These are phyloP conservation scores for Fusarium bactridioides DNA, from an alignment of 2,329 filamentous ascomycete species.

Conservation along the genomic window DNA sequence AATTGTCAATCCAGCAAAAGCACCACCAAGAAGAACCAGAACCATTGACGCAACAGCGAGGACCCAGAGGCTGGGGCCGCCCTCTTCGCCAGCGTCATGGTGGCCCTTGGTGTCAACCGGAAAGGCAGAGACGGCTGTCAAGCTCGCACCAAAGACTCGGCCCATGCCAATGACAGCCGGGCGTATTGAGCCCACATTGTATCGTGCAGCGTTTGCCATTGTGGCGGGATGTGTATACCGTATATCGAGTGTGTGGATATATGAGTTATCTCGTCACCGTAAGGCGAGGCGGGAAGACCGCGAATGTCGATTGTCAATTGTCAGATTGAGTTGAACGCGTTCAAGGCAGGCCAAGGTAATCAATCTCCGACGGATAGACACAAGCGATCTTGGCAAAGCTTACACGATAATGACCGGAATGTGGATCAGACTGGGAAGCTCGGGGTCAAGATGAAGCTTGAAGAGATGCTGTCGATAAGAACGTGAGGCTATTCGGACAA, in stretches of 20 bases:
- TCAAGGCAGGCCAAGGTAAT: constrained; percentile 3
- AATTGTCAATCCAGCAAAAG: constrained; percentile 93
- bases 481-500: neutral
- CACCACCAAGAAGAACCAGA: constrained; percentile 87
- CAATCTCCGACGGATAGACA: constrained; percentile 11
- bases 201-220: constrained; percentile 46
- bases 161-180: constrained; percentile 61
- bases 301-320: neutral
- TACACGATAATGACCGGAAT: constrained; percentile 19
- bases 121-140: constrained; percentile 59
- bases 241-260: neutral
- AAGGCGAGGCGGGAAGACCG: constrained; percentile 1
- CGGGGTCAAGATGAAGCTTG: neutral
- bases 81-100: constrained; percentile 56
- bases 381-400: constrained; percentile 14
- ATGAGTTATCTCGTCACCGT: neutral
- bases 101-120: constrained; percentile 53
- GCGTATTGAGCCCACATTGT: constrained; percentile 54
- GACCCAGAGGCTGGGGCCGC: constrained; percentile 77
- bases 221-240: neutral
- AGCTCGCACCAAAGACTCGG: constrained; percentile 58
- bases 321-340: constrained; percentile 2
- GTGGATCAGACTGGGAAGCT: constrained; percentile 20
- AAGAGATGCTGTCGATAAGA: neutral
- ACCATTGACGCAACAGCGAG: constrained; percentile 80